Conservation (phyloP, 23 red algal genomes). For the Gracilaria caudata region DNA sequence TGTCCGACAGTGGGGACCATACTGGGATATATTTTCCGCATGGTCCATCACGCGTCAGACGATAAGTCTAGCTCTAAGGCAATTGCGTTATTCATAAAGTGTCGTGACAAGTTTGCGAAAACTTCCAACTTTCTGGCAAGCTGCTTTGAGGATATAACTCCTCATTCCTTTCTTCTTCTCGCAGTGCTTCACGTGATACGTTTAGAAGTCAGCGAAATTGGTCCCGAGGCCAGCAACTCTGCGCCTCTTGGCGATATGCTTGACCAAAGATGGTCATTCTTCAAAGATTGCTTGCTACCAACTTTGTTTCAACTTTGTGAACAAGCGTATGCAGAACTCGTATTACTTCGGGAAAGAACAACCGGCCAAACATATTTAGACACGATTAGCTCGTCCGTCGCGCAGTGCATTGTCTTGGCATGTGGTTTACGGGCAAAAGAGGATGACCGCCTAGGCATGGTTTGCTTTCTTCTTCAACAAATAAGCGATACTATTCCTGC, state of each 20-base stretch:
- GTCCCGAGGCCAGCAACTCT: not conserved
- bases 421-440: not conserved
- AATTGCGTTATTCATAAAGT: not conserved
- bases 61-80: not conserved
- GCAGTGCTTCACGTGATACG: conserved; percentile 44
- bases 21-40: not conserved
- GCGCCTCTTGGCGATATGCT: not conserved
- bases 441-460: conserved; percentile 1
- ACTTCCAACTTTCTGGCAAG: not conserved
- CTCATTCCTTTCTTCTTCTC: not conserved
- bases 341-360: conserved; percentile 10
- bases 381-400: not conserved
- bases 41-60: not conserved
- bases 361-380: conserved; percentile 4
- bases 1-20: not conserved
- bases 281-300: not conserved
- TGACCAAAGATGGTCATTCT: conserved; percentile 1
- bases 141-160: not conserved
- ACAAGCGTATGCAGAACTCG: conserved; percentile 11
- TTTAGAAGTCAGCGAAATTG: not conserved
- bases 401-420: conserved; percentile 13
- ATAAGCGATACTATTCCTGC: conserved; percentile 24
- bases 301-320: not conserved
- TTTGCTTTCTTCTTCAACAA: conserved; percentile 9
- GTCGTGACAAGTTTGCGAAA: not conserved